Percentiles rank a stretch among this genome's conserved stretches.
Evolutionary conservation across 805 yeast species (phyloP).

Genomic region (Saturnispora halmiae): DNA sequence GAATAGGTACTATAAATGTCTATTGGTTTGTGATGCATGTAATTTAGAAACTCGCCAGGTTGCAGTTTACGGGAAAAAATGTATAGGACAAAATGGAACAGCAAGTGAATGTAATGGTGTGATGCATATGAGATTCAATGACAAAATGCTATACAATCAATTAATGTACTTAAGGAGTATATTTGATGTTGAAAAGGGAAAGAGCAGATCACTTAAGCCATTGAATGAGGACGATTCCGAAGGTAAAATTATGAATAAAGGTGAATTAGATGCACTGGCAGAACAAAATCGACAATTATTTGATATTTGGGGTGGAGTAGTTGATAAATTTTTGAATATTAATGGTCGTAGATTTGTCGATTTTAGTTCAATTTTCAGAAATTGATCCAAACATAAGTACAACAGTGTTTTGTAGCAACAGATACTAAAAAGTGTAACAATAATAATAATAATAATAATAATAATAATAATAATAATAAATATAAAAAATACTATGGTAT

Average conservation of each 20-base stretch:
- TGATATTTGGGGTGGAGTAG: constrained; percentile 44
- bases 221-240: constrained; percentile 26
- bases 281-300: constrained; percentile 70
- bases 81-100: constrained; percentile 57
- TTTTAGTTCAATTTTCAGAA: constrained; percentile 63
- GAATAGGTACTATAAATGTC: constrained; percentile 73
- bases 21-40: constrained; percentile 86
- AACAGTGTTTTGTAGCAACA: too few species aligned
- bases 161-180: constrained; percentile 66
- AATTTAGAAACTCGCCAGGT: constrained; percentile 73
- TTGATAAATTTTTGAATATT: constrained; percentile 62
- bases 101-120: constrained; percentile 69
- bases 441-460: too few species aligned
- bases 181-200: constrained; percentile 76
- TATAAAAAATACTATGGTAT: too few species aligned
- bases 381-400: too few species aligned
- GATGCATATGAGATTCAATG: constrained; percentile 68
- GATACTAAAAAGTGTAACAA: too few species aligned
- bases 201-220: constrained; percentile 46
- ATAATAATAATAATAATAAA: background rate
- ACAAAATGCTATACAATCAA: constrained; percentile 79
- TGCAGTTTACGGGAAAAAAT: constrained; percentile 80
- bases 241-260: constrained; percentile 28
- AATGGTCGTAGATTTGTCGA: constrained; percentile 88
- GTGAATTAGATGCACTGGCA: constrained; percentile 61